A percentile compares a stretch with the other conserved stretches of the same genome.
phyloP scores from a whole-genome alignment of 192 early-diverging fungal genomes.

The Linnemannia schmuckeri region DNA sequence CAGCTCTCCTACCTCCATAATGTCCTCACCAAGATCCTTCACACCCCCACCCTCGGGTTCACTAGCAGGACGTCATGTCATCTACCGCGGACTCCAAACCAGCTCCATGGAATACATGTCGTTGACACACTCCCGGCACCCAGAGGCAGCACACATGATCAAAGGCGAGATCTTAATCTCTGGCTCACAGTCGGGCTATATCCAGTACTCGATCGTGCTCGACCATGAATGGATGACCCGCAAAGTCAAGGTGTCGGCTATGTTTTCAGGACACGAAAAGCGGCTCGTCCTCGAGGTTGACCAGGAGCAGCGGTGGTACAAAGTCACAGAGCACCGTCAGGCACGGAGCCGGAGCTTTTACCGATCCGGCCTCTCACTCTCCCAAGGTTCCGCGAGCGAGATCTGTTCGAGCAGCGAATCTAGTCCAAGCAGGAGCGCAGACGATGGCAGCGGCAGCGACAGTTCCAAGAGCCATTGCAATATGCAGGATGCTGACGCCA shows the following conservation, averaged over 20 bases:
- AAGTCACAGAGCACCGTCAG: slow-evolving; percentile 41
- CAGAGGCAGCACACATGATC: slow-evolving; percentile 50
- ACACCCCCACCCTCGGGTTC: slow-evolving; percentile 47
- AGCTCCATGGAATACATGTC: slow-evolving; percentile 58
- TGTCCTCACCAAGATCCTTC: slow-evolving; percentile 33
- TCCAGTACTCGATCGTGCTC: slow-evolving; percentile 51
- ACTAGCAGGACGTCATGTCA: slow-evolving; percentile 39
- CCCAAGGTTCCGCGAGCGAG: slow-evolving; percentile 10
- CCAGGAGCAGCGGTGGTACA: slow-evolving; percentile 53
- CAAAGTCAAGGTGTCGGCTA: slow-evolving; percentile 49
- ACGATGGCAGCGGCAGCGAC: background rate
- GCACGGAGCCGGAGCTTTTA: slow-evolving; percentile 44
- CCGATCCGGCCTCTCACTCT: slow-evolving; percentile 28
- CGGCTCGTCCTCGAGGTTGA: slow-evolving; percentile 48
- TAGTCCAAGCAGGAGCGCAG: slow-evolving; percentile 1
- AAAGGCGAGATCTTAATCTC: slow-evolving; percentile 53
- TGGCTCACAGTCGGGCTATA: slow-evolving; percentile 42
- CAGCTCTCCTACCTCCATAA: slow-evolving; percentile 17
- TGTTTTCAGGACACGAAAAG: slow-evolving; percentile 41
- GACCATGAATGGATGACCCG: slow-evolving; percentile 49
- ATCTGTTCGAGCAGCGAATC: background rate
- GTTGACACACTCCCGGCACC: slow-evolving; percentile 36
- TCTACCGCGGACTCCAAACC: slow-evolving; percentile 38
- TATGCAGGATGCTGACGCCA: slow-evolving; percentile 55
- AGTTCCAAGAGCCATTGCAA: slow-evolving; percentile 30